A percentile compares a stretch with the other conserved stretches of the same genome.
These are phyloP conservation scores for Pseudoscleropodium purum DNA, from an alignment of 225 moss, liverwort and hornwort genomes.

Conservation along the genomic window DNA sequence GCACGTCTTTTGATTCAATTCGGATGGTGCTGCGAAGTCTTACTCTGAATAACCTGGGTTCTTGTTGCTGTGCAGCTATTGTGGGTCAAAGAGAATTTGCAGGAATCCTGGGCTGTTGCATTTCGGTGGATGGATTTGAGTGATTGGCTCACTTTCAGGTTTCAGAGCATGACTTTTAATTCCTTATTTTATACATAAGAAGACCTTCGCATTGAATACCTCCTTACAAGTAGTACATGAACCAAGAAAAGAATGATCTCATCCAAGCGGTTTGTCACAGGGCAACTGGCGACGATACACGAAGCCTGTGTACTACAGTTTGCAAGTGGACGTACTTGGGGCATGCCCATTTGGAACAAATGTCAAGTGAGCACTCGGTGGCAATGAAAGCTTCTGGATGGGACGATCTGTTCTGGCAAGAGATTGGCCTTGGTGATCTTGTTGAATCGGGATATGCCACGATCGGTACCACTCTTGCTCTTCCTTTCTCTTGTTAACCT, in stretches of 20 bases:
- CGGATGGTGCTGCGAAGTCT: not conserved
- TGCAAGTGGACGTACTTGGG: slow-evolving; percentile 99
- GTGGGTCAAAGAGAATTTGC: slow-evolving; percentile 96
- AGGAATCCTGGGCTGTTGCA: slow-evolving; percentile 87
- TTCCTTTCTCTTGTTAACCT: not conserved
- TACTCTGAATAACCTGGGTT: not conserved
- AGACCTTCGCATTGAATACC: not conserved
- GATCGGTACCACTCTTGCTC: slow-evolving; percentile 49
- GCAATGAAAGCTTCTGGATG: slow-evolving; percentile 95
- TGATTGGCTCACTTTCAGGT: slow-evolving; percentile 99
- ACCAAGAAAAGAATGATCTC: not conserved
- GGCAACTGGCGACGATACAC: slow-evolving; percentile 95
- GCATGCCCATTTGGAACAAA: slow-evolving; percentile 77
- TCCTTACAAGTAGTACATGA: not conserved
- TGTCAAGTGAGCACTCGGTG: slow-evolving; percentile 60
- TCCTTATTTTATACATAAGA: not conserved
- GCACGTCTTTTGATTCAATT: not conserved
- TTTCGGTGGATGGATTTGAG: slow-evolving; percentile 99
- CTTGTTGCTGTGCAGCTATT: slow-evolving; percentile 55
- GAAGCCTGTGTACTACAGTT: slow-evolving; percentile 91
- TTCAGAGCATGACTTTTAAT: not conserved
- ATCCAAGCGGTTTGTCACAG: slow-evolving; percentile 34
- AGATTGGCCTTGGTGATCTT: slow-evolving; percentile 92
- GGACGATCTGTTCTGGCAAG: slow-evolving; percentile 96
- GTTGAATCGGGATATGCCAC: slow-evolving; percentile 86